Conservation (phyloP, 257 asterid species). For the Striga asiatica region DNA sequence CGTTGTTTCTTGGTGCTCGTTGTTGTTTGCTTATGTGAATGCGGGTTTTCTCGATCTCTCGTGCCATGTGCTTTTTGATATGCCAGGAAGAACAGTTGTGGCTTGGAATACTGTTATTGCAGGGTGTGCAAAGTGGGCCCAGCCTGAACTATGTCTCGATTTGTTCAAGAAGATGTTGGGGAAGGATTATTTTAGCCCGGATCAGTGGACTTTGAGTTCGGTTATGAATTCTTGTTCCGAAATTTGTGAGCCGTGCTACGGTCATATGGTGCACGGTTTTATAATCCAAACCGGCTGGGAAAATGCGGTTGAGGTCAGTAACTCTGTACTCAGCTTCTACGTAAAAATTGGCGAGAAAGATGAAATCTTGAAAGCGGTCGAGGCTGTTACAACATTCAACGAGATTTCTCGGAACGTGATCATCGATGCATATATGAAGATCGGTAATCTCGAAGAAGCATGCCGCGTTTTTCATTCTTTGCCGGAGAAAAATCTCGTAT, state of each 20-base stretch:
- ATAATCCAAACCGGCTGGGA: conserved; percentile 51
- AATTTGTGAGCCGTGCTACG: conserved; percentile 23
- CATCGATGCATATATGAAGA: conserved; percentile 65
- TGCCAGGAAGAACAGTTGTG: conserved; percentile 48
- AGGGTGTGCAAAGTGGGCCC: conserved; percentile 39
- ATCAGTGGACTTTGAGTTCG: conserved; percentile 62
- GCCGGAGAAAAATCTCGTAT: conserved; percentile 41
- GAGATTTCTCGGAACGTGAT: conserved; percentile 53
- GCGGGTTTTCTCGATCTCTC: conserved; percentile 35
- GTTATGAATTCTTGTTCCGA: conserved; percentile 45
- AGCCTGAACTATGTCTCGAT: conserved; percentile 27
- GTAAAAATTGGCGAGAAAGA: conserved; percentile 29
- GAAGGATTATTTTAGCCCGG: conserved; percentile 38
- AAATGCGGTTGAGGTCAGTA: conserved; percentile 50
- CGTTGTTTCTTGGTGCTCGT: conserved; percentile 75
- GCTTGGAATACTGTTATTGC: conserved; percentile 71
- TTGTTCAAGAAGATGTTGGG: conserved; percentile 53
- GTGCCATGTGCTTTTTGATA: conserved; percentile 21
- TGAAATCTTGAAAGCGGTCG: conserved; percentile 36
- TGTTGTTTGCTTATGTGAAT: conserved; percentile 52
- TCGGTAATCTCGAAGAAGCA: conserved; percentile 40
- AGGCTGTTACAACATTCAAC: conserved; percentile 21
- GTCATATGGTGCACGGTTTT: conserved; percentile 36
- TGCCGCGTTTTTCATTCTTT: conserved; percentile 25
- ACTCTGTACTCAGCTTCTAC: conserved; percentile 54